These are phyloP conservation scores for Paracoccidioides brasiliensis DNA, from an alignment of 2,329 filamentous ascomycete species.

Conservation along the genomic window DNA sequence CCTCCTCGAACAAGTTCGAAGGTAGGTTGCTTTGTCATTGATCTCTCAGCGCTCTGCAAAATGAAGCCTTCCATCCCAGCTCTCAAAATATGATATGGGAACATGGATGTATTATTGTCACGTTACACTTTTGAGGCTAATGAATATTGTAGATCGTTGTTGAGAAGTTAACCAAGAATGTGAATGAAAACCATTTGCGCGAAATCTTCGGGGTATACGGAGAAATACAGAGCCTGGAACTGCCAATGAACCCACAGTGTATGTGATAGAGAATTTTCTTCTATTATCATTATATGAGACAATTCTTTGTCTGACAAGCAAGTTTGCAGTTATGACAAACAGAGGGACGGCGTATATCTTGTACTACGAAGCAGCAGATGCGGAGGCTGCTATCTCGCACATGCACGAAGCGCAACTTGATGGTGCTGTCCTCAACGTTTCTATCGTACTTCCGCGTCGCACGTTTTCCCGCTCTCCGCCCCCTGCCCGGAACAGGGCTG, in stretches of 20 bases:
- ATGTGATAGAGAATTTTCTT: slow-evolving; percentile 23
- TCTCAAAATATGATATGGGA: neutral
- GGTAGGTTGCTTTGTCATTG: slow-evolving; percentile 12
- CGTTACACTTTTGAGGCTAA: neutral
- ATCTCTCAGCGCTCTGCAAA: no score
- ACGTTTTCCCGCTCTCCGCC: slow-evolving; percentile 74
- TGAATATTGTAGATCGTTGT: slow-evolving; percentile 61
- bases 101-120: neutral
- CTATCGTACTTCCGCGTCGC: slow-evolving; percentile 71
- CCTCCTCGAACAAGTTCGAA: slow-evolving; percentile 23
- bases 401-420: slow-evolving; percentile 98
- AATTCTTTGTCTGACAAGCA: slow-evolving; percentile 1
- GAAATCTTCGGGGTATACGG: slow-evolving; percentile 92
- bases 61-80: neutral
- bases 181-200: slow-evolving; percentile 72
- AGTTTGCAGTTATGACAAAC: slow-evolving; percentile 62
- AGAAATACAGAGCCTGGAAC: slow-evolving; percentile 69
- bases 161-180: slow-evolving; percentile 89
- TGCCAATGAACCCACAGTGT: slow-evolving; percentile 83
- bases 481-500: slow-evolving; percentile 49
- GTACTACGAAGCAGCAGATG: slow-evolving; percentile 61
- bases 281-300: neutral
- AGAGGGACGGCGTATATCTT: slow-evolving; percentile 89
- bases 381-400: slow-evolving; percentile 78
- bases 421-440: slow-evolving; percentile 69